These are phyloP conservation scores for Colletotrichum nymphaeae DNA, from an alignment of 2,329 filamentous ascomycete genomes.

Conservation along the genomic window DNA sequence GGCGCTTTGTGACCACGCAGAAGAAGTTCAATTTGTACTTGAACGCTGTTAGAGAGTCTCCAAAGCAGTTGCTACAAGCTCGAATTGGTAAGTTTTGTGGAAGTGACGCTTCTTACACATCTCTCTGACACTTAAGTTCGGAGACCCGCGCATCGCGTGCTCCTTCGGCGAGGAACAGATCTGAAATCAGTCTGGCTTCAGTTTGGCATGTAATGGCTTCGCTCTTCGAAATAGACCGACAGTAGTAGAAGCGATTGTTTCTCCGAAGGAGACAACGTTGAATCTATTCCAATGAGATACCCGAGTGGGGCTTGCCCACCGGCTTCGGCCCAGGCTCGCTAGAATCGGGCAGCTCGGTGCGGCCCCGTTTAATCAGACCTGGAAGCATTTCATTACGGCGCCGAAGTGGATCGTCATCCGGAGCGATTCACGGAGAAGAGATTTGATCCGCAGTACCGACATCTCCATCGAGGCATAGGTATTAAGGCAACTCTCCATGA, in stretches of 20 bases:
- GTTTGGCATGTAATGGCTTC: too few species aligned
- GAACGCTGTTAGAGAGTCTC: too few species aligned
- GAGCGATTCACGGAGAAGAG: background rate
- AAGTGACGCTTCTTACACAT: too few species aligned
- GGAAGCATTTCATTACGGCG: background rate
- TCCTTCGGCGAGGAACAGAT: too few species aligned
- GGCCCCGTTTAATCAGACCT: background rate
- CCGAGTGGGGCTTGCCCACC: background rate
- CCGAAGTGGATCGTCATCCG: background rate
- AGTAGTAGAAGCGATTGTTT: background rate
- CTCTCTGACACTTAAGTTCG: too few species aligned
- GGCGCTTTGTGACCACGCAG: too few species aligned
- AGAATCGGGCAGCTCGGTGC: background rate
- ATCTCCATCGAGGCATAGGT: background rate
- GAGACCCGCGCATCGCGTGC: too few species aligned
- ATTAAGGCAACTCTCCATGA: background rate
- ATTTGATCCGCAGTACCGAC: background rate
- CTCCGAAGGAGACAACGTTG: background rate
- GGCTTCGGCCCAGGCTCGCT: background rate
- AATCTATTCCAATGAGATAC: background rate
- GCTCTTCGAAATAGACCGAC: too few species aligned
- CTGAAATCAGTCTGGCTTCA: too few species aligned
- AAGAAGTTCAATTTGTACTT: too few species aligned
- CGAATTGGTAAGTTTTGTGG: too few species aligned
- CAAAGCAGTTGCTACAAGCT: too few species aligned